These are phyloP conservation scores for Tuber borchii DNA, from an alignment of 495 filamentous ascomycete species.

Conservation along the genomic window DNA sequence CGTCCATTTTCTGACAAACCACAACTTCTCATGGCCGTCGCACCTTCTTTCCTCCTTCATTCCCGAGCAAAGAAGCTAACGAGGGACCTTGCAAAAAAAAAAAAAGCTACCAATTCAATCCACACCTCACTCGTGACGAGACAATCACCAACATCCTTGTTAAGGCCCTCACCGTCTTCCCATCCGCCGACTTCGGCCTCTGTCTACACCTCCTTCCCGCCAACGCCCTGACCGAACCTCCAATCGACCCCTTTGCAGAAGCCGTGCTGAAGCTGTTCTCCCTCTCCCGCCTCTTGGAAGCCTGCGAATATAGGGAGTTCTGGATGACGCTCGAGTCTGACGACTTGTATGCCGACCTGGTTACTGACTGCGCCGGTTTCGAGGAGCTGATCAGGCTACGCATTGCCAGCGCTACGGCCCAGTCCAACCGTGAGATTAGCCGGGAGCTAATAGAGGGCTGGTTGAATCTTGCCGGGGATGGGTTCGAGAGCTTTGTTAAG, in stretches of 20 bases:
- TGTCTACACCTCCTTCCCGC: conserved; percentile 85
- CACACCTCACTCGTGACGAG: conserved; percentile 92
- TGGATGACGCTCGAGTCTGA: conserved; percentile 89
- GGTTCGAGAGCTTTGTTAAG: conserved; percentile 69
- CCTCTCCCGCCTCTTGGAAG: conserved; percentile 77
- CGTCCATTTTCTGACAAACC: conserved; percentile 17
- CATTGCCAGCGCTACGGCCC: conserved; percentile 82
- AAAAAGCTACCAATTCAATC: conserved; percentile 97
- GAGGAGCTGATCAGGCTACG: conserved; percentile 90
- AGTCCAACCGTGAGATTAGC: conserved; percentile 78
- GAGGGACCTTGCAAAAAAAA: conserved; percentile 1
- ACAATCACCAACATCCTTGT: conserved; percentile 97
- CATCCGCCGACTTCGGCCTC: conserved; percentile 88
- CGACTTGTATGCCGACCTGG: conserved; percentile 91
- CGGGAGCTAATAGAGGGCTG: conserved; percentile 72
- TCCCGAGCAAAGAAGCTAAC: not conserved
- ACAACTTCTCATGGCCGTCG: conserved; percentile 4
- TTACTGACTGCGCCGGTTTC: conserved; percentile 89
- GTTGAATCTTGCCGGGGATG: conserved; percentile 68
- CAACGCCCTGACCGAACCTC: conserved; percentile 57
- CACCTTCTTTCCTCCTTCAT: not conserved
- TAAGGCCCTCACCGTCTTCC: conserved; percentile 96
- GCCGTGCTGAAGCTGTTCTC: conserved; percentile 79
- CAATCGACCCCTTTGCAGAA: conserved; percentile 57
- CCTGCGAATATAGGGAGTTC: conserved; percentile 80